A percentile compares a stretch with the other conserved stretches of the same genome.
phyloP scores from a whole-genome alignment of 2,329 filamentous ascomycete species.

The Clonostachys rosea region DNA sequence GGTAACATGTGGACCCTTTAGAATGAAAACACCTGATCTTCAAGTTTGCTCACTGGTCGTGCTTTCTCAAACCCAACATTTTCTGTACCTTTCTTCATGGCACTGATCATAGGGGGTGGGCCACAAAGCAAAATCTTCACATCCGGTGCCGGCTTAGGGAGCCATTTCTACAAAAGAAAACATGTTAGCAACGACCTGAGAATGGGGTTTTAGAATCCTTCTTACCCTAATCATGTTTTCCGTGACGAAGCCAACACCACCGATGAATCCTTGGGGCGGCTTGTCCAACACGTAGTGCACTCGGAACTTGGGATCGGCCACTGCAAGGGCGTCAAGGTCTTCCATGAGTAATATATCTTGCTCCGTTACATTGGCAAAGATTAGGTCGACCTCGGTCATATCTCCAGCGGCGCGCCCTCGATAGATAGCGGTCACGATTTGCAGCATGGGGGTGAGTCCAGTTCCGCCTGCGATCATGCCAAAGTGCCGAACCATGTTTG shows the following conservation, averaged over 20 bases:
- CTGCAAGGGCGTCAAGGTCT: conserved; percentile 19
- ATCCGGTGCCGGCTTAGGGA: conserved; percentile 78
- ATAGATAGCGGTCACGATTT: neutral
- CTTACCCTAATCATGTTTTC: conserved; percentile 87
- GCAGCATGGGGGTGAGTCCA: neutral
- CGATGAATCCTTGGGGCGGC: conserved; percentile 85
- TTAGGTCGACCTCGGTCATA: neutral
- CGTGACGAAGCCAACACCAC: conserved; percentile 92
- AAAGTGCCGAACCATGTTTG: conserved; percentile 45
- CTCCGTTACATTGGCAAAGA: neutral
- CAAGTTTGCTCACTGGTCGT: conserved; percentile 91
- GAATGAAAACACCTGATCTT: conserved; percentile 98
- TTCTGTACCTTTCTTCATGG: conserved; percentile 94
- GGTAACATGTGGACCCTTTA: conserved; percentile 12
- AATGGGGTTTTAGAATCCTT: conserved; percentile 1
- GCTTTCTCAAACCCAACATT: conserved; percentile 88
- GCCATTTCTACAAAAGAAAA: conserved; percentile 51
- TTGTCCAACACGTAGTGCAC: conserved; percentile 97
- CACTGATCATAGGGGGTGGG: conserved; percentile 92
- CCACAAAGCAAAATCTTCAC: conserved; percentile 94
- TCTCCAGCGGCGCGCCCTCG: neutral
- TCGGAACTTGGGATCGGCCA: conserved; percentile 75
- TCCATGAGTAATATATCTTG: neutral
- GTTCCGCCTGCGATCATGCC: neutral
- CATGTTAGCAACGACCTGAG: no score